These are phyloP conservation scores for Fusarium xylarioides DNA, from an alignment of 2,329 filamentous ascomycete genomes.

Conservation along the genomic window DNA sequence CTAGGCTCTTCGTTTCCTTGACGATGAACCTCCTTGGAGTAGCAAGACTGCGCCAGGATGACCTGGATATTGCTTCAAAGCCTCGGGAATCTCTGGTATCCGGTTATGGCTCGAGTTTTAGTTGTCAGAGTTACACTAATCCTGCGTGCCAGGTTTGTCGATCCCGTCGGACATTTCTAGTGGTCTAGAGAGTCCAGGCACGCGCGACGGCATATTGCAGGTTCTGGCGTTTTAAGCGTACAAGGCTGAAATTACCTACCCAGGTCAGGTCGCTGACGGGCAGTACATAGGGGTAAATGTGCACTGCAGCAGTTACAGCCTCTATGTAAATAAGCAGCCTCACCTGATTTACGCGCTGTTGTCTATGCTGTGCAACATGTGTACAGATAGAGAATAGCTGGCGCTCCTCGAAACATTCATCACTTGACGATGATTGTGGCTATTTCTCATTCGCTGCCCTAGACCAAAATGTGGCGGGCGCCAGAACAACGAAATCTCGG, in stretches of 20 bases:
- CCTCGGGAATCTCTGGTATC: conserved; percentile 4
- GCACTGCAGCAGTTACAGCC: not conserved
- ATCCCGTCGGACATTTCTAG: conserved; percentile 30
- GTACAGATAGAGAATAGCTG: not conserved
- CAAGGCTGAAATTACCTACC: conserved; percentile 17
- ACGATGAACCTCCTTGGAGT: not conserved
- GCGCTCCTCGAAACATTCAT: not conserved
- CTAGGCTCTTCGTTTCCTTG: conserved; percentile 10
- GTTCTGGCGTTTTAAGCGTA: not conserved
- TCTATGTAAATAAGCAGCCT: conserved; percentile 4
- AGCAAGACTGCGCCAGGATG: not conserved
- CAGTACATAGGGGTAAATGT: conserved; percentile 9
- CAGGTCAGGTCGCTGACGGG: not conserved
- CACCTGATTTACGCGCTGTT: conserved; percentile 2
- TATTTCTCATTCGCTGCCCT: conserved; percentile 8
- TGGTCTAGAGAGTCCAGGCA: not conserved
- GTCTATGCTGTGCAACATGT: not conserved
- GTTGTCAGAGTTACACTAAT: conserved; percentile 30
- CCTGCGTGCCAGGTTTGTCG: conserved; percentile 5
- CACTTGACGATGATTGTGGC: not conserved
- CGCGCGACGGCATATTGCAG: not conserved
- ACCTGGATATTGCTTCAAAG: not conserved
- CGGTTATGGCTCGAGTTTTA: conserved; percentile 8
- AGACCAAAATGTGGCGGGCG: conserved; percentile 30
- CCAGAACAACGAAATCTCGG: conserved; percentile 27